Evolutionary conservation across 768 basidiomycete species (phyloP), one percentile per base, ranked within the genome.

Genomic region (Epithele typhae): DNA sequence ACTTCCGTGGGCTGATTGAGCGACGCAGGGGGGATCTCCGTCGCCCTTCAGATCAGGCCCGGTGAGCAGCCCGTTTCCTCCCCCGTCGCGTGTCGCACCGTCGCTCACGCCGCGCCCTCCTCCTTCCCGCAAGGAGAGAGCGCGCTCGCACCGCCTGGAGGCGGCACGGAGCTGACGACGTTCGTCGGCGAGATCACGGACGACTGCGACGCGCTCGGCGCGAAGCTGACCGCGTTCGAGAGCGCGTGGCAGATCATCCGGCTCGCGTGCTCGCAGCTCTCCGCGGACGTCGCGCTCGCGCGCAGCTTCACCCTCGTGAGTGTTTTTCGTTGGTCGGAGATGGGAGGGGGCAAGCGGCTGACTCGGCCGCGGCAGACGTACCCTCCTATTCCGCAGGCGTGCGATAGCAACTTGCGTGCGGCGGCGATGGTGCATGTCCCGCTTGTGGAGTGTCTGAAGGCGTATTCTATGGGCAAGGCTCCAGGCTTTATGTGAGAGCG

Each of bases 161-260:
- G 10, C 30, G n/a, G 5, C 38, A 40, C 46, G 9, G 23, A 25
- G 21, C 47, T 51, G 47, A 51, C 48, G 48, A 34, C 45, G 5
- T 39, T 48, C 18, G 42, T 37, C 23, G 43, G 41, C 6, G 36
- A 44, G 37, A 34, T 52, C 18, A 51, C 45, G 34, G 51, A 45
- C 9, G 53, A 63, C 34, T 51, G 51, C 45, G 49, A 51, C 25
- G 53, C 56, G n/a, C 55, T 63, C 27, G 37, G 14, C 7, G 45
- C 54, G 24, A 49, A 52, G 42, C 58, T 63, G 17, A 50, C 39
- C 18, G 56, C 52, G 14, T 63, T 63, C 39, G 58, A 63, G 51
- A 57, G 57, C 22, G 61, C 59, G n/a, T 63, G 61, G 61, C 58
- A 63, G 39, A 43, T 57, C 42, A 55, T 59, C 4, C 46, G 54